These are phyloP conservation scores for Tolypocladium sp. DNA, from an alignment of 2,329 filamentous ascomycete species.

Conservation along the genomic window DNA sequence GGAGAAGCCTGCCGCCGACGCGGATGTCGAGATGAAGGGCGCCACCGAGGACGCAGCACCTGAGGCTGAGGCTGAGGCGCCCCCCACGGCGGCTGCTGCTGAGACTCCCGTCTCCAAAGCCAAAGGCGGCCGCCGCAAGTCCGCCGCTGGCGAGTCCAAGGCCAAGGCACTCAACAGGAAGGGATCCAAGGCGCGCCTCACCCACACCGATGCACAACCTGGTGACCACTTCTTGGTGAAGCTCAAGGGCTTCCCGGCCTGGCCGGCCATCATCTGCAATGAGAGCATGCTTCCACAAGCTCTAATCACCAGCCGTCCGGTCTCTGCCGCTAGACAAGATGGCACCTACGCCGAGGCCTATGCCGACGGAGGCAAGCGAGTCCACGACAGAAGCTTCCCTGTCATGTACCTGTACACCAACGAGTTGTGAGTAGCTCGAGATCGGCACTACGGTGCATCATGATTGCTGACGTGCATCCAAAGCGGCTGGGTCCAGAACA, in stretches of 20 bases:
- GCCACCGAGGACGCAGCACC: conserved; percentile 19
- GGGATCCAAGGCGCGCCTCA: conserved; percentile 63
- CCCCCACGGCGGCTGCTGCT: conserved; percentile 13
- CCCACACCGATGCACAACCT: conserved; percentile 71
- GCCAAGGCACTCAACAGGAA: conserved; percentile 79
- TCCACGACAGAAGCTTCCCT: conserved; percentile 76
- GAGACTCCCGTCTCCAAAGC: conserved; percentile 22
- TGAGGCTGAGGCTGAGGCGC: conserved; percentile 16
- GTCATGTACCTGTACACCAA: conserved; percentile 94
- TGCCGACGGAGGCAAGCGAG: conserved; percentile 78
- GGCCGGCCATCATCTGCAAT: conserved; percentile 90
- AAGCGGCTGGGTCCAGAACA: conserved; percentile 89
- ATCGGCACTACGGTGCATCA: neutral
- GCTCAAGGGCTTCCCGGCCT: conserved; percentile 88
- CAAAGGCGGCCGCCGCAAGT: conserved; percentile 68
- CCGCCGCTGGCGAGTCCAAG: conserved; percentile 57
- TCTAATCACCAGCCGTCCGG: conserved; percentile 69
- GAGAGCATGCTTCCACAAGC: conserved; percentile 84
- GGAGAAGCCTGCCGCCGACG: conserved; percentile 11
- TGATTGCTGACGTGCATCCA: conserved; percentile 7
- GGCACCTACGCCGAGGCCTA: conserved; percentile 84
- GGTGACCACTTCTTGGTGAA: conserved; percentile 89
- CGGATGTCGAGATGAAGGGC: conserved; percentile 47
- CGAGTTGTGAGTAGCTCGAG: conserved; percentile 71
- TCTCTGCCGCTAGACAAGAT: conserved; percentile 72